phyloP scores from a whole-genome alignment of 2,329 filamentous ascomycete species.

The Sporothrix inflata region DNA sequence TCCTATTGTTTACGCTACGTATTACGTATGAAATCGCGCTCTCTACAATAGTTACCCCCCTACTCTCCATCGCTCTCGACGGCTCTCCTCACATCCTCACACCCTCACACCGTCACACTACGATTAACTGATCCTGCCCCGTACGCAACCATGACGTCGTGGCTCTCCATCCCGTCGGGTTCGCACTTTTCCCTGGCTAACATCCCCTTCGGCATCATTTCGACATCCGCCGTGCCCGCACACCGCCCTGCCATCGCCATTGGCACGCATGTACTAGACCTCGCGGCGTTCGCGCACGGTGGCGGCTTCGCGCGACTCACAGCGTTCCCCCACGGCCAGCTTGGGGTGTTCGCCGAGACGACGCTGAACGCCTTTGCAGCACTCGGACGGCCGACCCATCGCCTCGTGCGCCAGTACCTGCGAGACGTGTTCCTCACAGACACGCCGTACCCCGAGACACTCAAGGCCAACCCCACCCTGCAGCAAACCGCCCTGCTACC shows the following conservation, averaged over 20 bases:
- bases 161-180: not conserved
- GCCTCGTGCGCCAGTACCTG: not conserved
- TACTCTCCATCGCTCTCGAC: too few species aligned
- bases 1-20: too few species aligned
- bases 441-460: not conserved
- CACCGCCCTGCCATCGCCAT: constrained; percentile 16
- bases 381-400: constrained; percentile 8
- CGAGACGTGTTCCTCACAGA: not conserved
- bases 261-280: not conserved
- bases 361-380: constrained; percentile 25
- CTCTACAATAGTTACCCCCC: too few species aligned
- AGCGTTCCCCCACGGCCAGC: too few species aligned
- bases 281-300: not conserved
- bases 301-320: not conserved
- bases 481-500: too few species aligned
- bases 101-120: too few species aligned
- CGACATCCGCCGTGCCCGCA: not conserved
- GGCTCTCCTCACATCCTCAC: too few species aligned
- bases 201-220: constrained; percentile 27
- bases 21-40: too few species aligned
- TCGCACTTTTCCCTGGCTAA: constrained; percentile 25
- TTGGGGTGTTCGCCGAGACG: not conserved
- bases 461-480: not conserved
- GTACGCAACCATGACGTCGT: not conserved
- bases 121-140: too few species aligned